phyloP scores from a whole-genome alignment of 1,284 basidiomycete species.

The Fistulina hepatica region DNA sequence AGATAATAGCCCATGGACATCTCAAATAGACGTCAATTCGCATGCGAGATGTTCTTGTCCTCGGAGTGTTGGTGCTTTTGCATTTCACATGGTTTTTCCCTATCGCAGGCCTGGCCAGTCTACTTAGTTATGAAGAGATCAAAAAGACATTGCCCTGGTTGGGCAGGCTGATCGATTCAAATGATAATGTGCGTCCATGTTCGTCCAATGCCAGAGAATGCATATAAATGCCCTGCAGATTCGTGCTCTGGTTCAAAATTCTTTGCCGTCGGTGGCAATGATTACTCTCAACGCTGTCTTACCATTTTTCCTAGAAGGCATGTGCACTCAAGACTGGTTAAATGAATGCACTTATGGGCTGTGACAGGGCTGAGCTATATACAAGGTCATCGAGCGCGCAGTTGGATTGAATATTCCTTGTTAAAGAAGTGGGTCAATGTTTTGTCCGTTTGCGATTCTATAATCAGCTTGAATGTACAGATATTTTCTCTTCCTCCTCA shows the following conservation, averaged over 20 bases:
- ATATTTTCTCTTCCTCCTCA: slow-evolving; percentile 88
- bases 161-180: slow-evolving; percentile 64
- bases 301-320: slow-evolving; percentile 86
- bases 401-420: slow-evolving; percentile 88
- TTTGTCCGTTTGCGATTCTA: slow-evolving; percentile 2
- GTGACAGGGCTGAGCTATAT: slow-evolving; percentile 67
- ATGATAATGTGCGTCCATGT: slow-evolving; percentile 67
- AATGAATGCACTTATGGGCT: background rate
- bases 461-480: slow-evolving; percentile 28
- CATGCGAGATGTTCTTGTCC: background rate
- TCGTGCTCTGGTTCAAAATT: slow-evolving; percentile 85
- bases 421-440: slow-evolving; percentile 58
- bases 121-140: slow-evolving; percentile 88
- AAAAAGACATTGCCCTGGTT: slow-evolving; percentile 84
- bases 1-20: background rate
- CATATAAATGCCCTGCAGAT: too few species aligned
- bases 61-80: background rate
- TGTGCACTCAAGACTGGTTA: slow-evolving; percentile 10
- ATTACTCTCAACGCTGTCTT: slow-evolving; percentile 83
- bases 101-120: slow-evolving; percentile 71
- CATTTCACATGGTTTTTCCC: slow-evolving; percentile 43
- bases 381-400: slow-evolving; percentile 82
- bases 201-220: too few species aligned
- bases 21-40: background rate
- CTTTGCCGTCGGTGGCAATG: slow-evolving; percentile 83